Conservation (phyloP, 306 rosid genomes). For the Cucurbita maxima region DNA sequence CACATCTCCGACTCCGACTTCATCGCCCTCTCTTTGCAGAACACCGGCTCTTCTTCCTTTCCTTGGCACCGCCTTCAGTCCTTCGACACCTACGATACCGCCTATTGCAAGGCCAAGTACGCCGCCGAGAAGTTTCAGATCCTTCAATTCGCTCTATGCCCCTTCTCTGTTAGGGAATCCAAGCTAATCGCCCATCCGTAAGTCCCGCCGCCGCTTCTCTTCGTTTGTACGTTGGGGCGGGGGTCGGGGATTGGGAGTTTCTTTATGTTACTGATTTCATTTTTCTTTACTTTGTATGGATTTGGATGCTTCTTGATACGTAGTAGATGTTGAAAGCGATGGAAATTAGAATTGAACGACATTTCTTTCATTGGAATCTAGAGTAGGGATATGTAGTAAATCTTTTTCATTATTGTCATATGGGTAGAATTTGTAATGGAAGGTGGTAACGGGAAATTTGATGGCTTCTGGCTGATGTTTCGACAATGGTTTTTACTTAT, state of each 20-base stretch:
- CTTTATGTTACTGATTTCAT: background rate
- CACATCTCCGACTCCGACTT: constrained; percentile 47
- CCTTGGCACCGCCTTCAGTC: constrained; percentile 56
- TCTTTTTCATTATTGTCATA: no score
- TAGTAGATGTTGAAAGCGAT: background rate
- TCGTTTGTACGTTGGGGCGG: background rate
- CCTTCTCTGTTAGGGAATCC: constrained; percentile 40
- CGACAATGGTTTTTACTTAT: background rate
- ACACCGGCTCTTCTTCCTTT: constrained; percentile 48
- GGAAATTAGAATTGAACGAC: background rate
- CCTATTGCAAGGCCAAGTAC: constrained; percentile 52
- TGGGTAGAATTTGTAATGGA: background rate
- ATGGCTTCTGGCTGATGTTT: background rate
- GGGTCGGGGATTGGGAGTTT: background rate
- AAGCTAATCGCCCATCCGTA: constrained; percentile 63
- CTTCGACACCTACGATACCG: constrained; percentile 44
- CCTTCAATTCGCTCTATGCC: constrained; percentile 74
- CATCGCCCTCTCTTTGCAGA: constrained; percentile 51
- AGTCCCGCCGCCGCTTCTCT: constrained; percentile 7
- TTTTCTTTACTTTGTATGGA: background rate
- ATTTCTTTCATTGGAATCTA: background rate
- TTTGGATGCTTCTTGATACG: background rate
- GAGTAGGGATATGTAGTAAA: background rate
- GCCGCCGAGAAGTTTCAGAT: constrained; percentile 69
- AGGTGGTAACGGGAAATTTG: background rate